Evolutionary conservation across 192 early-diverging fungal genomes (phyloP), one percentile per base, ranked within the genome.

Genomic region (Diversispora eburnea): DNA sequence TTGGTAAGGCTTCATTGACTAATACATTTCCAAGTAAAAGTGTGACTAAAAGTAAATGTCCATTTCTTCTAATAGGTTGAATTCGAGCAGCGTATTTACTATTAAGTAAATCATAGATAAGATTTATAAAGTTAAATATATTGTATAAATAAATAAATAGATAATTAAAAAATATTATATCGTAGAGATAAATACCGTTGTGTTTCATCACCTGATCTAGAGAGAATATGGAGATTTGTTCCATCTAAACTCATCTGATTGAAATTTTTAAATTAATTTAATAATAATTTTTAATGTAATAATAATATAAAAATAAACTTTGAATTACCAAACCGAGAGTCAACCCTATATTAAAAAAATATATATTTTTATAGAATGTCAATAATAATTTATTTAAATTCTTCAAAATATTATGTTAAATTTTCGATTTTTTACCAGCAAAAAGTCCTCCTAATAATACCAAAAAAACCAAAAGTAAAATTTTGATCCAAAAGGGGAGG

Each of bases 1-100:
- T 90, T 6, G 93, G 93, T 69, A 95, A 82, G 12, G 92, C 90
- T 80, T 98, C 95, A 82, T 98, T 98, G 49, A 98, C 83, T 25
- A 98, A 78, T 0, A 92, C 93, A 80, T 97, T 97, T 20, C 88
- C 86, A 39, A 98, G 77, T 17, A 98, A 73, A 22, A 98, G 82
- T 6, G 95, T 94, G 4, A 93, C 91, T 15, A 97, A 77, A 25
- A 94, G 84, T 87, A 93, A 87, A 78, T 96, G 94, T 4, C 88
- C 89, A 78, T 94, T 90, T 81, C 90, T 93, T 49, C 95, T 83
- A 68, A 96, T 90, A 25, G 95, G 95, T 3, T 86, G 85, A 72
- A 97, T 95, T 15, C 87, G 81, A 12, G 70, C 82, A 0, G 94
- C 95, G 70, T 90, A 91, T 20, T 75, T 77, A 51, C 83, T 86